Base-by-base conservation (phyloP, 1,284 basidiomycete genomes). In the Apiotrichum mycotoxinovorans region DNA sequence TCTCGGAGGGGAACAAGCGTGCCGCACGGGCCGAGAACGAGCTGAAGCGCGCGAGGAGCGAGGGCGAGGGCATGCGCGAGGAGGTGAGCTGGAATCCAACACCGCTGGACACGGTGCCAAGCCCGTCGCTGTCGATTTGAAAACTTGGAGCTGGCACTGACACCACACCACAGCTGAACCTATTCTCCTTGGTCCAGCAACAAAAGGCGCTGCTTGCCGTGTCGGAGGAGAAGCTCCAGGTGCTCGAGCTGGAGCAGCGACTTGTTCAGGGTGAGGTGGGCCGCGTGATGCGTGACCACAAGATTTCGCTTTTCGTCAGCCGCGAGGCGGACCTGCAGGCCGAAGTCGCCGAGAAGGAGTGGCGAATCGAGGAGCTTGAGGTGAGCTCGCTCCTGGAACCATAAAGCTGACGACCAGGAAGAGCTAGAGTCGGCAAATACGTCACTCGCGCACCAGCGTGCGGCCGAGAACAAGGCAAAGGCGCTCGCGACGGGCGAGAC, bases 201-300 rank as follows among this genome's bases (percentile, higher is more conserved):
- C 70, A 71, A 35, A 70, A 69, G 52, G 70, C 71, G 2, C 34
- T 69, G 1, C 51, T 75, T 3, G 70, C 67, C n/a, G 34, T 72
- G 2, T 68, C 70, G 0, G 65, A 71, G 47, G 71, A 74, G 43
- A 65, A 72, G 51, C 63, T 71, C 52, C 64, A 67, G 27, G 40
- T 69, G 2, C 57, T 71, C 4, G 73, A 75, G 52, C 46, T 72
- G 30, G 71, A 75, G 55, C 63, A 67, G 42, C 58, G 66, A 1
- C 47, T 70, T 5, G 50, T 67, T 1, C 62, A 66, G 30, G 61
- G 66, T 4, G 66, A 70, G 35, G 53, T 62, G n/a, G 68, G 62
- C 4, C 48, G 63, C 61, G 68, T 74, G 10, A 64, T 74, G 61
- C 58, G 70, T 20, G 71, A 74, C 35, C 72, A 76, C 57, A 70